These are phyloP conservation scores for Yamadazyma buinensis DNA, from an alignment of 1,139 yeast species.

Conservation along the genomic window DNA sequence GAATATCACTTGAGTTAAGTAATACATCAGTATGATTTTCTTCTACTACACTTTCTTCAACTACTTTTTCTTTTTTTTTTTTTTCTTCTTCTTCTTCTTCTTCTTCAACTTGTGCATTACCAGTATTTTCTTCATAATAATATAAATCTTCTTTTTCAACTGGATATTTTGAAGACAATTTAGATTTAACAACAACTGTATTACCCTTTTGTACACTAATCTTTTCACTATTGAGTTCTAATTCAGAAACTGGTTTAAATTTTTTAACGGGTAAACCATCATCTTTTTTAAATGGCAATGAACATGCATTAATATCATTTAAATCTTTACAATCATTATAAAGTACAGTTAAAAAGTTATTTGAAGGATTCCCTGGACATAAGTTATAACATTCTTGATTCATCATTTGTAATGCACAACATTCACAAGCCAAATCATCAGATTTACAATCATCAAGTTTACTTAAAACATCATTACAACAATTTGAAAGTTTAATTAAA, in stretches of 20 bases:
- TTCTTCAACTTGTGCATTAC: background rate
- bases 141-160: background rate
- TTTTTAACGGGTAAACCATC: conserved; percentile 10
- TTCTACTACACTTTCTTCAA: too few relatives aligned
- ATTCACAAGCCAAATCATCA: conserved; percentile 52
- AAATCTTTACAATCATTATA: conserved; percentile 43
- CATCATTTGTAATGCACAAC: conserved; percentile 51
- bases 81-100: too few relatives aligned
- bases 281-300: conserved; percentile 44
- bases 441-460: conserved; percentile 48
- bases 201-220: background rate
- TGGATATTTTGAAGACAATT: conserved; percentile 9
- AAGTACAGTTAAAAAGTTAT: conserved; percentile 43
- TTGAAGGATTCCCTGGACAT: conserved; percentile 48
- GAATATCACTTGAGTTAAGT: too few relatives aligned
- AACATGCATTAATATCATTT: conserved; percentile 49
- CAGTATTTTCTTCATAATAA: background rate
- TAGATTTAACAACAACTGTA: conserved; percentile 12
- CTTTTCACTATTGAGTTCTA: background rate
- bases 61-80: too few relatives aligned
- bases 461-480: conserved; percentile 44
- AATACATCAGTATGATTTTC: too few relatives aligned
- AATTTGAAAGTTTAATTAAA: conserved; percentile 35
- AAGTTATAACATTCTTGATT: conserved; percentile 42
- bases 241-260: background rate